Conservation (phyloP, 2,329 filamentous ascomycete species). For the Apiospora arundinis region DNA sequence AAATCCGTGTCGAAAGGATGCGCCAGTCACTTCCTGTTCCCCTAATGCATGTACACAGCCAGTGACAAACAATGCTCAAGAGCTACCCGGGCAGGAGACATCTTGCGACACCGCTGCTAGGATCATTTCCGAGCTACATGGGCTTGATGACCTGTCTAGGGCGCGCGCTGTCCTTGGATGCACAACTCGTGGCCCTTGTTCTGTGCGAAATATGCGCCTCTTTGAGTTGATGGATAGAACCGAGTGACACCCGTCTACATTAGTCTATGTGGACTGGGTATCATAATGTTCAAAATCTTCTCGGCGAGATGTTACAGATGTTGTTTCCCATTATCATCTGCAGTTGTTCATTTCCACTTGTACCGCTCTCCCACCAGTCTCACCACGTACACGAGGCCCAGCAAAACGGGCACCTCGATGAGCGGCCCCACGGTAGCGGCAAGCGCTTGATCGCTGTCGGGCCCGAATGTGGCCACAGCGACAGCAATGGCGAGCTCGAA, state of each 20-base stretch:
- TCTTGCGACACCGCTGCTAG: slow-evolving; percentile 38
- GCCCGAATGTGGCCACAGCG: slow-evolving; percentile 80
- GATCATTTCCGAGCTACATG: slow-evolving; percentile 37
- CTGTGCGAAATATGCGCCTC: slow-evolving; percentile 39
- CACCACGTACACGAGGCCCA: slow-evolving; percentile 78
- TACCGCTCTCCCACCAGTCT: slow-evolving; percentile 62
- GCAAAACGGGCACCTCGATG: slow-evolving; percentile 83
- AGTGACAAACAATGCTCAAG: background rate
- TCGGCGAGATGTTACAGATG: background rate
- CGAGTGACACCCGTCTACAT: slow-evolving; percentile 19
- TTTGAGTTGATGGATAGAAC: slow-evolving; percentile 41
- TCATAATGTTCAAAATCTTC: too few species aligned
- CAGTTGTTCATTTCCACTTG: slow-evolving; percentile 52
- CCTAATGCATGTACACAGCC: background rate
- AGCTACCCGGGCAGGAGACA: slow-evolving; percentile 28
- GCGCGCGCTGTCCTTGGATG: slow-evolving; percentile 34
- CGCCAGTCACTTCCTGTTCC: too few species aligned
- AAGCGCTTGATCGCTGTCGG: slow-evolving; percentile 78
- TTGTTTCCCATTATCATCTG: too few species aligned
- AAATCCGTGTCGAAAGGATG: background rate
- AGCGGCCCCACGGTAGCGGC: slow-evolving; percentile 84
- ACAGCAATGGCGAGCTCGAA: slow-evolving; percentile 93
- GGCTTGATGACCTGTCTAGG: slow-evolving; percentile 30
- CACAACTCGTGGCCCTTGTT: slow-evolving; percentile 32
- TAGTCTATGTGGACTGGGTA: background rate